Conservation (phyloP, 352 stramenopile species). For the Pythium utonaiense region DNA sequence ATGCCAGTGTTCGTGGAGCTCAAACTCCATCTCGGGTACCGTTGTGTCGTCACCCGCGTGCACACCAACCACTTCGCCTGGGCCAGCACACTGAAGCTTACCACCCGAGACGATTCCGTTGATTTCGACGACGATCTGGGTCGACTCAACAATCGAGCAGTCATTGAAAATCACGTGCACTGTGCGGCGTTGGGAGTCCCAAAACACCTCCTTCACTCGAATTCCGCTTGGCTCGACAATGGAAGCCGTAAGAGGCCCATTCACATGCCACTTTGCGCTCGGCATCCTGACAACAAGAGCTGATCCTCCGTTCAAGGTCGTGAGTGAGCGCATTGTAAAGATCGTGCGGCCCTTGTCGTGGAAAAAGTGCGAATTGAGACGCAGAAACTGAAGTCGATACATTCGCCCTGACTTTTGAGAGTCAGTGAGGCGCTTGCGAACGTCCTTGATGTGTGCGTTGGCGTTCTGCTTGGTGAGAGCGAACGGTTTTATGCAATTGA, state of each 20-base stretch:
- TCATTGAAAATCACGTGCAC: conserved; percentile 38
- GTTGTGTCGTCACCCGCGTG: conserved; percentile 17
- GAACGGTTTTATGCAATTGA: conserved; percentile 54
- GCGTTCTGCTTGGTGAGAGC: conserved; percentile 27
- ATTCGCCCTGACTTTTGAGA: conserved; percentile 32
- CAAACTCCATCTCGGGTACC: conserved; percentile 35
- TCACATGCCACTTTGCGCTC: conserved; percentile 36
- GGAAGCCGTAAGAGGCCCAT: conserved; percentile 21
- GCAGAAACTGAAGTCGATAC: conserved; percentile 56
- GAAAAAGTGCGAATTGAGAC: conserved; percentile 52
- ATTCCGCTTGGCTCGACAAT: conserved; percentile 27
- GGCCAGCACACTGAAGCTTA: conserved; percentile 31
- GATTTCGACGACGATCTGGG: conserved; percentile 32
- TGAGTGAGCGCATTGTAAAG: conserved; percentile 35
- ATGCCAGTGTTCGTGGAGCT: conserved; percentile 53
- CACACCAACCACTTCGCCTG: conserved; percentile 37
- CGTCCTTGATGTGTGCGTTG: conserved; percentile 29
- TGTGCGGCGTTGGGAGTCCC: conserved; percentile 41
- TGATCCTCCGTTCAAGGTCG: conserved; percentile 23
- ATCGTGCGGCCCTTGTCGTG: conserved; percentile 40
- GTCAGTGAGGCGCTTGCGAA: conserved; percentile 24
- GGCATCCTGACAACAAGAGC: conserved; percentile 46
- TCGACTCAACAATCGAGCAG: conserved; percentile 27
- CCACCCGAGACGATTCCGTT: conserved; percentile 24
- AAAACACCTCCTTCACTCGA: conserved; percentile 36